Evolutionary conservation across 2,329 filamentous ascomycete genomes (phyloP).

Genomic region (Juglanconis juglandina): DNA sequence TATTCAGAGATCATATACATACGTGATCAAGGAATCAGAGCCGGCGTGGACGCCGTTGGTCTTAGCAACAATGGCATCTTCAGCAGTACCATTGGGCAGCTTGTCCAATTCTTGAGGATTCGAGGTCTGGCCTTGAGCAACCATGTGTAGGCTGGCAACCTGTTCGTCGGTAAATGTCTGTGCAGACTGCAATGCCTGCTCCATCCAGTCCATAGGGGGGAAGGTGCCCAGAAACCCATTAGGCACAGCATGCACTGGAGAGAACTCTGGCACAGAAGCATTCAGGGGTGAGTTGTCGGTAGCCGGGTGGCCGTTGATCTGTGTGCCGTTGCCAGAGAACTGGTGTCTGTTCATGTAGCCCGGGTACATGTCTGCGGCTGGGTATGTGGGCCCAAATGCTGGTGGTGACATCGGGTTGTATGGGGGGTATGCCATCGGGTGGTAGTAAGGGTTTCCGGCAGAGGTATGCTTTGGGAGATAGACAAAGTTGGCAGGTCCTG

Average conservation of each 20-base stretch:
- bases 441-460: slow-evolving; percentile 21
- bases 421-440: slow-evolving; percentile 26
- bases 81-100: slow-evolving; percentile 11
- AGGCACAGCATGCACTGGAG: slow-evolving; percentile 32
- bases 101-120: neutral
- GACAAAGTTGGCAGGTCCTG: slow-evolving; percentile 52
- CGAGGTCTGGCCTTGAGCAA: slow-evolving; percentile 18
- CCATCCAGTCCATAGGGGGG: neutral
- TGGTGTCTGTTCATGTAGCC: slow-evolving; percentile 30
- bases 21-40: slow-evolving; percentile 8
- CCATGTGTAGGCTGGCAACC: slow-evolving; percentile 28
- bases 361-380: slow-evolving; percentile 24
- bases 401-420: slow-evolving; percentile 23
- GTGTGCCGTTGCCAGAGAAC: slow-evolving; percentile 27
- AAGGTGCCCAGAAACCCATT: neutral
- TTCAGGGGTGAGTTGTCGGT: slow-evolving; percentile 52
- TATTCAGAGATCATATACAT: neutral
- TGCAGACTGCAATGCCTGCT: slow-evolving; percentile 26
- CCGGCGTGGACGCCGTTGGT: slow-evolving; percentile 11
- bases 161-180: slow-evolving; percentile 30
- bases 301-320: slow-evolving; percentile 38
- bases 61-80: slow-evolving; percentile 1
- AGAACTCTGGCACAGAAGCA: slow-evolving; percentile 62
- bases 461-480: slow-evolving; percentile 25
- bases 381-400: neutral